phyloP scores from a whole-genome alignment of 140 eudicot species.

The Ambrosia hybrid region DNA sequence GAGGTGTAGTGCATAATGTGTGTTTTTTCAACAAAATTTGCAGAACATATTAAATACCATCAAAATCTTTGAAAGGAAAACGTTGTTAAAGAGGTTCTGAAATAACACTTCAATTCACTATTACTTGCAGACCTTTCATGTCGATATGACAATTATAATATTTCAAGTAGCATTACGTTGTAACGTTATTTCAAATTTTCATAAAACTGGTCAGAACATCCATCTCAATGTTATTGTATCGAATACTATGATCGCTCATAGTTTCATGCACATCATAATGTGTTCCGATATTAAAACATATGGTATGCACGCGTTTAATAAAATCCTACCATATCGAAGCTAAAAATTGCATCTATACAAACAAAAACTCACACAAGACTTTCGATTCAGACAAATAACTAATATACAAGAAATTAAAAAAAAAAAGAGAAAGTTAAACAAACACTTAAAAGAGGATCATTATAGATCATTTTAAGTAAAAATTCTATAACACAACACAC shows the following conservation, averaged over 20 bases:
- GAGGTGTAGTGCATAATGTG: not conserved
- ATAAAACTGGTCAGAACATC: not conserved
- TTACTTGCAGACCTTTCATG: slow-evolving; percentile 18
- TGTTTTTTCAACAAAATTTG: not conserved
- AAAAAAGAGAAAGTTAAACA: not conserved
- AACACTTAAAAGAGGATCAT: not conserved
- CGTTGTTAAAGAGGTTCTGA: not conserved
- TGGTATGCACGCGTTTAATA: not conserved
- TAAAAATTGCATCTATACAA: slow-evolving; percentile 12
- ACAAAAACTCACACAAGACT: not conserved
- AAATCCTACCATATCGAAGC: not conserved
- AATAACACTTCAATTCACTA: not conserved
- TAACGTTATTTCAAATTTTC: slow-evolving; percentile 5
- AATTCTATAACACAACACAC: not conserved
- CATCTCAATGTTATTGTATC: not conserved
- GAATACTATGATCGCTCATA: not conserved
- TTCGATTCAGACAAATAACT: not conserved
- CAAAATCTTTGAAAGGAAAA: slow-evolving; percentile 8
- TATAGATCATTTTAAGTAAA: not conserved
- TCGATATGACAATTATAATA: not conserved
- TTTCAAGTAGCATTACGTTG: slow-evolving; percentile 12
- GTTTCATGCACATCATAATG: slow-evolving; percentile 12
- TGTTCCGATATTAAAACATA: slow-evolving; percentile 9
- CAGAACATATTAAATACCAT: not conserved
- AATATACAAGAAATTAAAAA: not conserved